Base-by-base conservation (phyloP, 768 basidiomycete genomes). In the Lactifluus echinatus region DNA sequence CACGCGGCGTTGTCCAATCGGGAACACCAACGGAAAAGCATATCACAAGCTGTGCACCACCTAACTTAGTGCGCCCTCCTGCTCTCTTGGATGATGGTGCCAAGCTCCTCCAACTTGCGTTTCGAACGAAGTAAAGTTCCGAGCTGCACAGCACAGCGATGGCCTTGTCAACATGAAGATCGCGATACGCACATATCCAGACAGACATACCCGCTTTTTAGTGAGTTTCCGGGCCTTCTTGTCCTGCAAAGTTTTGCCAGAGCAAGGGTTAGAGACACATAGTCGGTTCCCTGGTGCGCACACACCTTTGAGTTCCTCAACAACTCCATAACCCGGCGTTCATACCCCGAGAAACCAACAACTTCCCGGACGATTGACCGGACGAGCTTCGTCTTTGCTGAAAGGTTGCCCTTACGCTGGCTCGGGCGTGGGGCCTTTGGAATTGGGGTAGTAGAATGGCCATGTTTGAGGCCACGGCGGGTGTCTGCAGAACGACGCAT, bases 181-280 rank as follows among this genome's bases (percentile, higher is more conserved):
- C 19, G 6, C 45, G 50, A 23, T 17, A 8, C 11, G 31, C 17
- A 26, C 4, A n/a, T 50, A 47, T 14, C 31, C 4, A 34, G 21
- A 56, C 15, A 82, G n/a, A 83, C 86, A 66, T 69, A 96, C 95
- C 80, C 93, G 86, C 80, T 95, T 97, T 86, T 99, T 99, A 66
- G 93, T 94, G 80, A 98, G 79, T 79, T 98, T 98, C 73, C 93
- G 82, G 59, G 95, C 95, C 77, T 95, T 97, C 85, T 99, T 99
- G 74, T 99, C 95, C 93, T 93, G 68, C 44, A 39, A 23, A 21
- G 10, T 34, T 34, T 39, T 17, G 4, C 34, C 24, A 28, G 36
- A 31, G 4, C n/a, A n/a, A n/a, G 31, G 31, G 31, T 31, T 5
- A 26, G 24, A 43, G 21, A 11, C 3, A 19, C 14, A 5, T 15